Percentiles rank a stretch among this genome's conserved stretches.
Conservation (phyloP, 2,329 filamentous ascomycete genomes). For the Periconia sp. region DNA sequence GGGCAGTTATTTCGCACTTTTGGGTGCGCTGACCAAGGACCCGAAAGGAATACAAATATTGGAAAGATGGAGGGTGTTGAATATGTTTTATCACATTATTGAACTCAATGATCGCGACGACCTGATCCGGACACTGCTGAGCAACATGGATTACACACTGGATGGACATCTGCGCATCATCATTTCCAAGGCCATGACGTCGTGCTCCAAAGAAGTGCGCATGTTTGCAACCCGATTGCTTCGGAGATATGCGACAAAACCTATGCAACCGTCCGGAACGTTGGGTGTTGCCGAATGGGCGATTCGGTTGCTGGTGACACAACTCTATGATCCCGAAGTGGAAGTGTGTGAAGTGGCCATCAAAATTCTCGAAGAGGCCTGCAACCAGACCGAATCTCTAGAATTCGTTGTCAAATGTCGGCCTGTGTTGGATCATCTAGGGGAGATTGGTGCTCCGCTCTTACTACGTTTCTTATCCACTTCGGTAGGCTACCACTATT, state of each 20-base stretch:
- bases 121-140: slow-evolving; percentile 82
- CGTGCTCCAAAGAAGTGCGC: slow-evolving; percentile 85
- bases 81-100: slow-evolving; percentile 99
- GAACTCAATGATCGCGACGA: slow-evolving; percentile 90
- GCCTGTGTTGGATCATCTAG: slow-evolving; percentile 89
- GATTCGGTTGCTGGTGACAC: slow-evolving; percentile 93
- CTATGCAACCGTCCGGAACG: slow-evolving; percentile 47
- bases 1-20: slow-evolving; percentile 89
- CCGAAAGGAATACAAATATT: slow-evolving; percentile 82
- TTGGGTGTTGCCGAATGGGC: slow-evolving; percentile 87
- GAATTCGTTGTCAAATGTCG: slow-evolving; percentile 97
- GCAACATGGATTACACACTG: slow-evolving; percentile 88
- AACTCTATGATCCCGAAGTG: slow-evolving; percentile 95
- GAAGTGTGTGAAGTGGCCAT: slow-evolving; percentile 95
- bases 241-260: slow-evolving; percentile 76
- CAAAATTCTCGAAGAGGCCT: slow-evolving; percentile 96
- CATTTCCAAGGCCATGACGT: slow-evolving; percentile 89
- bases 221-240: slow-evolving; percentile 87
- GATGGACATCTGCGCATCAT: slow-evolving; percentile 86
- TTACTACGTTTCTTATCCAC: slow-evolving; percentile 91
- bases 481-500: slow-evolving; percentile 95
- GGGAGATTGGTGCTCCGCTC: slow-evolving; percentile 92
- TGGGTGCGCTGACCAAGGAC: slow-evolving; percentile 84
- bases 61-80: slow-evolving; percentile 96
- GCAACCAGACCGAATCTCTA: slow-evolving; percentile 85